Evolutionary conservation across 768 basidiomycete genomes (phyloP).

Genomic region (Macrocybe gigantea): DNA sequence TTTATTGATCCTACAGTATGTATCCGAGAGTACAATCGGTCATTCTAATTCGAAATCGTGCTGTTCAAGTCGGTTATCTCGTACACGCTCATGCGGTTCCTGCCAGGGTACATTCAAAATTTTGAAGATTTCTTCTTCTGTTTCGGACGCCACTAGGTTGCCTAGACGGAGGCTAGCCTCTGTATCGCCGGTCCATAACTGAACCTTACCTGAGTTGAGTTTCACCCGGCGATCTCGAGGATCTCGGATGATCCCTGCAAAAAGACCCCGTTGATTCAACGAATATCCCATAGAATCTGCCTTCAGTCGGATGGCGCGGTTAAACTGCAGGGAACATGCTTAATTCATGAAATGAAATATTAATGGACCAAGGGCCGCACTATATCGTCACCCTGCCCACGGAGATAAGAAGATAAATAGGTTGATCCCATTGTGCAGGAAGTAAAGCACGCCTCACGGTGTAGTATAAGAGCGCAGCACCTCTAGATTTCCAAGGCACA

Average conservation of each 20-base stretch:
- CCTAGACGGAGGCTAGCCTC: constrained; percentile 31
- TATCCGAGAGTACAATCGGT: too few relatives aligned
- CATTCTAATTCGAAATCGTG: too few relatives aligned
- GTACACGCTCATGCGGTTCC: constrained; percentile 69
- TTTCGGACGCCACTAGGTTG: constrained; percentile 68
- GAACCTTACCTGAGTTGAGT: constrained; percentile 42
- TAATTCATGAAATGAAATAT: neutral
- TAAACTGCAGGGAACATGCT: constrained; percentile 52
- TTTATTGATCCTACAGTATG: too few relatives aligned
- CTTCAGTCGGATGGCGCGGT: constrained; percentile 81
- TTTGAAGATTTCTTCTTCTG: constrained; percentile 81
- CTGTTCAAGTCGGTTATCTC: constrained; percentile 19
- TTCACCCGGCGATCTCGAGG: constrained; percentile 57
- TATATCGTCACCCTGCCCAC: constrained; percentile 75
- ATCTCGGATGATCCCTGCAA: constrained; percentile 65
- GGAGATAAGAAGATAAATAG: constrained; percentile 2
- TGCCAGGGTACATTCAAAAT: constrained; percentile 80
- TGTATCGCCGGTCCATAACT: neutral
- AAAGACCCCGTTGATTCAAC: constrained; percentile 85
- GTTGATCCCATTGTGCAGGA: neutral
- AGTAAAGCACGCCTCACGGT: constrained; percentile 46
- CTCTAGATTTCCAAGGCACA: constrained; percentile 72
- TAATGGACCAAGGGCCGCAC: constrained; percentile 36
- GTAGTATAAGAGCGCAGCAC: constrained; percentile 88
- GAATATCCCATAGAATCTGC: constrained; percentile 78